Conservation (phyloP, 305 asterid species). For the Fraxinus platypoda region DNA sequence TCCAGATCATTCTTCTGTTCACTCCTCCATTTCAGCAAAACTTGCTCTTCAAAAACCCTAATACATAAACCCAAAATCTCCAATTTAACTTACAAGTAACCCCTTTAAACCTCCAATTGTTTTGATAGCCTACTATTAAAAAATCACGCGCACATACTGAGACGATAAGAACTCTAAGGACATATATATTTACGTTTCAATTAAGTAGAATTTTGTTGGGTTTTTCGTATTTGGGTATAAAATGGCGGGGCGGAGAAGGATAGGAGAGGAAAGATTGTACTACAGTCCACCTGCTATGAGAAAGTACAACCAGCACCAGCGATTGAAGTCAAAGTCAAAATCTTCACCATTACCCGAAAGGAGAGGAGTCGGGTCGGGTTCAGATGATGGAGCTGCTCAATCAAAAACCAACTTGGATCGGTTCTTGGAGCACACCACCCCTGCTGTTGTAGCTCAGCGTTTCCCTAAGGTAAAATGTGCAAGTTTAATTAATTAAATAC, state of each 20-base stretch:
- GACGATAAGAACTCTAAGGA: background rate
- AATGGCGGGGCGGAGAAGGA: constrained; percentile 57
- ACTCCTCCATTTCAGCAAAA: constrained; percentile 4
- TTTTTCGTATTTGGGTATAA: constrained; percentile 15
- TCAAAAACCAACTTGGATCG: constrained; percentile 66
- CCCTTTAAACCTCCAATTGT: background rate
- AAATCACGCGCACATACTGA: background rate
- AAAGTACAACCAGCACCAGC: constrained; percentile 38
- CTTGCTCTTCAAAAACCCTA: constrained; percentile 14
- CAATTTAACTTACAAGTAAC: background rate
- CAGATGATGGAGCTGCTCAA: constrained; percentile 26
- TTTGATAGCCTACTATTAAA: background rate
- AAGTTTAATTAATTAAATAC: background rate
- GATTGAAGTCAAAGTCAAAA: constrained; percentile 39
- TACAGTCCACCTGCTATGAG: constrained; percentile 90
- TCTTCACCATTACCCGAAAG: constrained; percentile 26
- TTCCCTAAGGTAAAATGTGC: constrained; percentile 55
- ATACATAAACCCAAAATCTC: background rate
- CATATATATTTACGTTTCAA: background rate
- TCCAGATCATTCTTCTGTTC: background rate
- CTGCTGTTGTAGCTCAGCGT: constrained; percentile 68
- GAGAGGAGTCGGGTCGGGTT: constrained; percentile 40
- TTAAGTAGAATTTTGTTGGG: background rate
- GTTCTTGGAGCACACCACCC: constrained; percentile 80
- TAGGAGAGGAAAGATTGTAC: constrained; percentile 63